phyloP scores from a whole-genome alignment of 768 basidiomycete genomes.

The Ephemerocybe angulata region DNA sequence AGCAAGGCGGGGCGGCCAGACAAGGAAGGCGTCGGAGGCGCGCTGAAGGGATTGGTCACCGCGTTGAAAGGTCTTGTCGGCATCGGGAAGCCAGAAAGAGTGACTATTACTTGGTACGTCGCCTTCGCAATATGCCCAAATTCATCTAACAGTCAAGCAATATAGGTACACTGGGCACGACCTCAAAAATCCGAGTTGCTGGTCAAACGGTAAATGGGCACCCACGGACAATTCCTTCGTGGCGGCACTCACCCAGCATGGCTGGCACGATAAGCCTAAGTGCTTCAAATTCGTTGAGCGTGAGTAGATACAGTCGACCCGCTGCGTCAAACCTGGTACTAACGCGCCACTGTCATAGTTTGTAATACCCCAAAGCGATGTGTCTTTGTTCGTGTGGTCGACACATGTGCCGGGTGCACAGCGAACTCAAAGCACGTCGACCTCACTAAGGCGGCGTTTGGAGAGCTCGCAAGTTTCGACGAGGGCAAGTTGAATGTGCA shows the following conservation, averaged over 20 bases:
- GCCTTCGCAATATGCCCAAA: constrained; percentile 19
- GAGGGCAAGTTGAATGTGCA: constrained; percentile 52
- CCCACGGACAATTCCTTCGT: constrained; percentile 81
- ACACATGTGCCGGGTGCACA: constrained; percentile 78
- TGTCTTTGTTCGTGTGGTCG: constrained; percentile 77
- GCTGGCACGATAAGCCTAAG: constrained; percentile 64
- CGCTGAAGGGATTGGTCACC: constrained; percentile 29
- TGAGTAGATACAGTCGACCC: constrained; percentile 30
- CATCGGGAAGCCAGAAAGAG: constrained; percentile 5
- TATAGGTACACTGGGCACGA: constrained; percentile 81
- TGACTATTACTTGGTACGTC: constrained; percentile 9
- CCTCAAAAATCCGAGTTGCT: constrained; percentile 78
- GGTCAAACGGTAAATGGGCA: constrained; percentile 65
- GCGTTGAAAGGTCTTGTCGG: constrained; percentile 32
- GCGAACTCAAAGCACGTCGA: constrained; percentile 74
- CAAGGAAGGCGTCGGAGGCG: constrained; percentile 16
- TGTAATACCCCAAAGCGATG: constrained; percentile 60
- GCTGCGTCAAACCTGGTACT: not conserved
- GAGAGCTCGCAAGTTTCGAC: constrained; percentile 46
- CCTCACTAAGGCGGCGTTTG: constrained; percentile 71
- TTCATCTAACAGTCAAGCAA: not conserved
- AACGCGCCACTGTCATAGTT: constrained; percentile 39
- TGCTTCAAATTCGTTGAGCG: constrained; percentile 80
- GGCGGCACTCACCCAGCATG: constrained; percentile 67
- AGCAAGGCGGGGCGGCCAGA: not conserved